phyloP scores from a whole-genome alignment of 768 basidiomycete species.

The Porphyrellus cyaneotinctus region DNA sequence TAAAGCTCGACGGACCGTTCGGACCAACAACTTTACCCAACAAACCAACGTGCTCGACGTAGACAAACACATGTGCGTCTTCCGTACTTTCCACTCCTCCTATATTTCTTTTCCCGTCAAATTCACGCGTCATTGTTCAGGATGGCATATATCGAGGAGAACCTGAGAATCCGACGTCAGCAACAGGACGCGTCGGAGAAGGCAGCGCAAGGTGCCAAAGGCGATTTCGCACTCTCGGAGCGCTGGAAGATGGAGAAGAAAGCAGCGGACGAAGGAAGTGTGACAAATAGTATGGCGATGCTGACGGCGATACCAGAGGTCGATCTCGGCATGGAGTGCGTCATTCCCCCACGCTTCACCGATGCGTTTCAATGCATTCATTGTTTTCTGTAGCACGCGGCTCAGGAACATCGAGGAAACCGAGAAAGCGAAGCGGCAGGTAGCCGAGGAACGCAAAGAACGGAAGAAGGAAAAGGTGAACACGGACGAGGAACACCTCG shows the following conservation, averaged over 20 bases:
- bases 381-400: constrained; percentile 52
- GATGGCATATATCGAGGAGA: constrained; percentile 98
- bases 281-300: constrained; percentile 92
- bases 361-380: too few species aligned
- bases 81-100: too few species aligned
- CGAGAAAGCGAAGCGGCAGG: constrained; percentile 88
- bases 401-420: constrained; percentile 97
- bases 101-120: not conserved
- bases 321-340: constrained; percentile 97
- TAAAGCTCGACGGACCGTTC: constrained; percentile 67
- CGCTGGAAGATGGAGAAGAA: constrained; percentile 57
- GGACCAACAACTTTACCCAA: constrained; percentile 92
- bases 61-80: constrained; percentile 91
- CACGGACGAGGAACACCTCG: constrained; percentile 78
- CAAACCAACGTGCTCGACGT: constrained; percentile 95
- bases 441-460: constrained; percentile 69
- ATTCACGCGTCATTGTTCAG: constrained; percentile 23
- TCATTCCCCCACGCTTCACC: constrained; percentile 12
- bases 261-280: constrained; percentile 80
- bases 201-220: constrained; percentile 51
- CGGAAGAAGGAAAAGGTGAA: constrained; percentile 46
- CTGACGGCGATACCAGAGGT: constrained; percentile 97
- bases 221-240: constrained; percentile 71
- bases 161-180: constrained; percentile 71
- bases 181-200: constrained; percentile 45